A percentile compares a stretch with the other conserved stretches of the same genome.
phyloP scores from a whole-genome alignment of 495 filamentous ascomycete species.

The Daldinia grandis region DNA sequence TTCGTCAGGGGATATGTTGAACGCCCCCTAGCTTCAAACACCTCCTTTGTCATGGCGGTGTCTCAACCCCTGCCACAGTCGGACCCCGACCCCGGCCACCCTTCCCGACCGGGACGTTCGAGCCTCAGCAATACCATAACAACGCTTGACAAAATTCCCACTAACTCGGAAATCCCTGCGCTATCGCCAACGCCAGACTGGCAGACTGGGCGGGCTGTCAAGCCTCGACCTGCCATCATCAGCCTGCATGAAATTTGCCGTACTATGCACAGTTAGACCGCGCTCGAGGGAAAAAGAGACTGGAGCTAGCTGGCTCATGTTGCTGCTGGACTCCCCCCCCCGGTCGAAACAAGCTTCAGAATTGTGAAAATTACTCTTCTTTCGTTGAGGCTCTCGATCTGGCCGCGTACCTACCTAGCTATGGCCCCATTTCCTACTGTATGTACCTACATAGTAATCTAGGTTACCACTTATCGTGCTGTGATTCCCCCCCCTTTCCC shows the following conservation, averaged over 20 bases:
- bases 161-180: conserved; percentile 3
- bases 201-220: conserved; percentile 11
- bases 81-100: conserved; percentile 29
- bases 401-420: conserved; percentile 14
- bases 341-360: conserved; percentile 46
- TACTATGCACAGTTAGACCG: background rate
- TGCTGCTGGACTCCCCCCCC: conserved; percentile 20
- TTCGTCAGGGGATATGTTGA: conserved; percentile 27
- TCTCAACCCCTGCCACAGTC: conserved; percentile 42
- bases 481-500: conserved; percentile 7
- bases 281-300: conserved; percentile 4
- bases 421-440: conserved; percentile 25
- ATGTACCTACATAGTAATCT: too few relatives aligned
- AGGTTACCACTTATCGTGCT: conserved; percentile 25
- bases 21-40: conserved; percentile 40
- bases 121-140: conserved; percentile 11
- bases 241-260: conserved; percentile 27
- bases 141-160: conserved; percentile 6
- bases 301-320: conserved; percentile 3
- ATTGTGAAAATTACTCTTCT: conserved; percentile 29
- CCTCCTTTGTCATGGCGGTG: conserved; percentile 45
- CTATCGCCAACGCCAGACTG: conserved; percentile 3
- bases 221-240: conserved; percentile 34
- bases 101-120: conserved; percentile 24
- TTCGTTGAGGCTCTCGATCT: conserved; percentile 24